Evolutionary conservation across 228 moss, liverwort and hornwort genomes (phyloP), one percentile per base, ranked within the genome.

Genomic region (Sphagnum fallax): DNA sequence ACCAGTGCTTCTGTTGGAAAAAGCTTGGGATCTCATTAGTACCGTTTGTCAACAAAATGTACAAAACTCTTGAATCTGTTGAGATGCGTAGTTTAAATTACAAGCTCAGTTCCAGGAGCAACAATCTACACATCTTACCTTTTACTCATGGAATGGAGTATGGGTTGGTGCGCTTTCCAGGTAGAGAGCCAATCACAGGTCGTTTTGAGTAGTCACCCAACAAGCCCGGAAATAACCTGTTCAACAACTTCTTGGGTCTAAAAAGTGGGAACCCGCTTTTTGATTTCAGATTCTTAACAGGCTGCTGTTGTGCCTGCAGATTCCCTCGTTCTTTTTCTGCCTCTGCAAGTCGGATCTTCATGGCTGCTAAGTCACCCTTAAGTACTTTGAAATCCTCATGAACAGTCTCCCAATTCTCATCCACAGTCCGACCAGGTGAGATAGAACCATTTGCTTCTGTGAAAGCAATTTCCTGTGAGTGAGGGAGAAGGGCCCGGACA

Each of bases 341-440:
- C 68, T 94, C 94, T 0, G 89, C 89, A n/a, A 94, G 91, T 59
- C 91, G 86, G 62, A 89, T 76, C 76, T 90, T 91, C 80, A 91
- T 94, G 69, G 75, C 88, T 53, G 91, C 91, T 6, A 94, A 78
- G 68, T 94, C 94, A 55, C 94, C 94, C 78, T 94, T 91, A 68
- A 94, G 74, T 12, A 88, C 76, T 47, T 88, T 91, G 84, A 94
- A 91, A 53, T 94, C 90, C 52, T 91, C 86, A 74, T 91, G 94
- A 50, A 90, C 94, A 52, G 84, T 71, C 60, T 94, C 89, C 91
- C 91, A 91, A 68, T 73, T 83, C 61, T 81, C 86, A 18, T 84
- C 91, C 48, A 80, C 89, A 65, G 78, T 82, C 62, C 64, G 69
- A 63, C 76, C 75, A 76, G 67, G 64, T 63, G 73, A 79, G 0